A percentile compares a stretch with the other conserved stretches of the same genome.
Evolutionary conservation across 257 asterid genomes (phyloP).

Genomic region (Linderniella brevidens): DNA sequence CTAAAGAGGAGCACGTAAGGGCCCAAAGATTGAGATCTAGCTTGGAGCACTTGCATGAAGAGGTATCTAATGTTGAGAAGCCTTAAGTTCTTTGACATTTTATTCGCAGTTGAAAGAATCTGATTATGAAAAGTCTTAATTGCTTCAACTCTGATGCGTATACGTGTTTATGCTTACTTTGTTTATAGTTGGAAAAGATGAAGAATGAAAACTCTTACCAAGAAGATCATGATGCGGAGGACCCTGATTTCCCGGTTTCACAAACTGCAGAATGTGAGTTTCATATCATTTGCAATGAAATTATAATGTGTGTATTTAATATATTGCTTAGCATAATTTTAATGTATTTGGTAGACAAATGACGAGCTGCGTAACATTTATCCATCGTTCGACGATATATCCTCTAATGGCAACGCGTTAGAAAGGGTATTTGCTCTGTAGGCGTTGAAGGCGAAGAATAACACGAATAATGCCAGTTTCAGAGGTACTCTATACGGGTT

Average conservation of each 20-base stretch:
- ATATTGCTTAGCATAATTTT: too few species aligned
- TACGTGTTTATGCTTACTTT: constrained; percentile 4
- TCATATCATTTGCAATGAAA: constrained; percentile 7
- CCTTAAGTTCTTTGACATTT: too few species aligned
- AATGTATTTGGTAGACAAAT: constrained; percentile 36
- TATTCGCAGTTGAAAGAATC: too few species aligned
- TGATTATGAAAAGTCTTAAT: too few species aligned
- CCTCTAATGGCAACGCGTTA: constrained; percentile 57
- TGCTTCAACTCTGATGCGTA: background rate
- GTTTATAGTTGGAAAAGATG: constrained; percentile 81
- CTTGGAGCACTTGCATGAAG: constrained; percentile 67
- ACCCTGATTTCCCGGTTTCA: constrained; percentile 22
- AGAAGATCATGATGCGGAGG: constrained; percentile 16
- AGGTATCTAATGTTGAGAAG: constrained; percentile 49
- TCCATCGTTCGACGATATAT: constrained; percentile 47
- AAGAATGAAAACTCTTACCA: constrained; percentile 47
- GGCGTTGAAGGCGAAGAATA: constrained; percentile 54
- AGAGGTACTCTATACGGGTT: constrained; percentile 48
- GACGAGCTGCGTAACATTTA: constrained; percentile 73
- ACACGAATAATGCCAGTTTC: constrained; percentile 43
- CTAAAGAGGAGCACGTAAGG: constrained; percentile 17
- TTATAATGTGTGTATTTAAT: background rate
- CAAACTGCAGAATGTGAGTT: constrained; percentile 59
- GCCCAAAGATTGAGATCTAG: constrained; percentile 56
- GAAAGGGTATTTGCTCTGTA: constrained; percentile 85